A percentile compares a stretch with the other conserved stretches of the same genome.
These are phyloP conservation scores for Daedaleopsis nitida DNA, from an alignment of 768 basidiomycete genomes.

Conservation along the genomic window DNA sequence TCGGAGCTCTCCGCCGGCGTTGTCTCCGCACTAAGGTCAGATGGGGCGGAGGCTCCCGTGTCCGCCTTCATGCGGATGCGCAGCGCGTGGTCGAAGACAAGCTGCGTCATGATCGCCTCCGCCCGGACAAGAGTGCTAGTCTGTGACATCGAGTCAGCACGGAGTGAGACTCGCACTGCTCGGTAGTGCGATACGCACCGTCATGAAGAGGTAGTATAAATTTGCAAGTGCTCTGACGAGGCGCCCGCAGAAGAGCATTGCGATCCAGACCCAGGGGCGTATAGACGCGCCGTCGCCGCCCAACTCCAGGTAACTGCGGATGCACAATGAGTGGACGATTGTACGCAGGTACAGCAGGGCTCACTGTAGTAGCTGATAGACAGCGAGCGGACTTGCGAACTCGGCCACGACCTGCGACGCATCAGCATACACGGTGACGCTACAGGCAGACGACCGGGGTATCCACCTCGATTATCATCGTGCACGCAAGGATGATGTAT, in stretches of 20 bases:
- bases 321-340: neutral
- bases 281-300: conserved; percentile 49
- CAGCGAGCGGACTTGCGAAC: conserved; percentile 36
- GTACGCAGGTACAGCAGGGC: neutral
- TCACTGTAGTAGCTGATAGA: conserved; percentile 37
- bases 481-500: conserved; percentile 7
- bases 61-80: conserved; percentile 51
- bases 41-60: conserved; percentile 10
- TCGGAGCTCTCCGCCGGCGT: conserved; percentile 30
- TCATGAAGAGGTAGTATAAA: conserved; percentile 53
- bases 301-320: conserved; percentile 57
- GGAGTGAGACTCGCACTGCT: no score
- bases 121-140: conserved; percentile 41
- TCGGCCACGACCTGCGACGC: conserved; percentile 20
- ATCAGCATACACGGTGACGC: neutral
- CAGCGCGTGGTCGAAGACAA: conserved; percentile 58
- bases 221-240: conserved; percentile 43
- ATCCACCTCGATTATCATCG: conserved; percentile 12
- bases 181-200: neutral
- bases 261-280: conserved; percentile 73
- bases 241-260: conserved; percentile 51
- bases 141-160: conserved; percentile 3
- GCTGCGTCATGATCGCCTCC: conserved; percentile 52
- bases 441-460: no score
- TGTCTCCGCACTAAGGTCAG: conserved; percentile 20